Conservation (phyloP, 1,284 basidiomycete species). For the Erythrobasidium hasegawianum region DNA sequence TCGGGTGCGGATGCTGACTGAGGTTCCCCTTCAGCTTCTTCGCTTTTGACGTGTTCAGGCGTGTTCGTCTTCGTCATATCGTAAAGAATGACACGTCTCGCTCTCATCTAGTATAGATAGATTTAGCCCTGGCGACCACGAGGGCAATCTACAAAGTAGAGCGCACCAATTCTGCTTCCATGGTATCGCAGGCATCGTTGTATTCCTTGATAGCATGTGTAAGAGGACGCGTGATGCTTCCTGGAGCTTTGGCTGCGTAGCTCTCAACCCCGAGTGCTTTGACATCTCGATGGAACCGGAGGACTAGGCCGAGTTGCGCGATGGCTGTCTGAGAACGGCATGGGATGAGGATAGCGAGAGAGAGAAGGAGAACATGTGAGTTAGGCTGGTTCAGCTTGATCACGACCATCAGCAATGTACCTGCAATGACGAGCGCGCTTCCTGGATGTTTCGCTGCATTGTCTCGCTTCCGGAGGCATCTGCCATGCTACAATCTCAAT, state of each 20-base stretch:
- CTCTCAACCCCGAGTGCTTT: slow-evolving; percentile 19
- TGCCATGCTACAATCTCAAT: no score
- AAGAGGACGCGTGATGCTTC: slow-evolving; percentile 14
- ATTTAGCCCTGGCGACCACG: not conserved
- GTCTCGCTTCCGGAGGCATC: not conserved
- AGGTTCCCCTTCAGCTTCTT: not conserved
- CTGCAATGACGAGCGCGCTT: slow-evolving; percentile 5
- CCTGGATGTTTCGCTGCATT: not conserved
- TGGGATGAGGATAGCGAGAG: not conserved
- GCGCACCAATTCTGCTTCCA: slow-evolving; percentile 21
- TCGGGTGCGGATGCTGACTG: not conserved
- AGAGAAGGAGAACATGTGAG: not conserved
- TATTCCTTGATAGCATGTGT: slow-evolving; percentile 21
- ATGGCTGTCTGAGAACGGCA: slow-evolving; percentile 9
- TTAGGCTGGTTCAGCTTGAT: not conserved
- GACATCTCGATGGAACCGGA: slow-evolving; percentile 32
- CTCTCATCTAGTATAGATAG: slow-evolving; percentile 12
- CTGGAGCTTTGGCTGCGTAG: slow-evolving; percentile 27
- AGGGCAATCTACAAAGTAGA: not conserved
- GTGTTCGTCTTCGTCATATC: not conserved
- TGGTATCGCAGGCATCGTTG: slow-evolving; percentile 28
- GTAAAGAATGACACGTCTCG: slow-evolving; percentile 3
- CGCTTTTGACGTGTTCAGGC: not conserved
- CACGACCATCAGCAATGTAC: not conserved
- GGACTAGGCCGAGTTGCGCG: slow-evolving; percentile 25